These are phyloP conservation scores for Withania somnifera DNA, from an alignment of 305 asterid genomes.

Conservation along the genomic window DNA sequence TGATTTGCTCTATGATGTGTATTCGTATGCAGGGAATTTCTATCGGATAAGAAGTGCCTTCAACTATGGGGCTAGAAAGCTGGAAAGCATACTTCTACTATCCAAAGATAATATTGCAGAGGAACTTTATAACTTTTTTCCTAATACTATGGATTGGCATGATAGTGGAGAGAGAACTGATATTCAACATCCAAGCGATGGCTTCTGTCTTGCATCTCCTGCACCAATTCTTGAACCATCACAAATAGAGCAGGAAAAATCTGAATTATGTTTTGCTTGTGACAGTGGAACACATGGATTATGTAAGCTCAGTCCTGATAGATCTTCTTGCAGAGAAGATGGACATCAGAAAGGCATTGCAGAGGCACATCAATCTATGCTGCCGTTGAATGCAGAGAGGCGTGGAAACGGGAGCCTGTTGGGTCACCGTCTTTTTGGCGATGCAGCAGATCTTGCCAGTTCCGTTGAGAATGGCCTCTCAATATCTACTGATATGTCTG, in stretches of 20 bases:
- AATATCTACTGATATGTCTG: constrained; percentile 17
- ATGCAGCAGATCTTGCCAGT: constrained; percentile 32
- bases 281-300: constrained; percentile 1
- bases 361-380: neutral
- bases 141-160: constrained; percentile 60
- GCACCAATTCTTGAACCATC: constrained; percentile 11
- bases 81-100: constrained; percentile 42
- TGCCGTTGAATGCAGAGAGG: neutral
- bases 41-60: constrained; percentile 84
- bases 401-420: constrained; percentile 2
- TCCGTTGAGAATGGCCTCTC: constrained; percentile 22
- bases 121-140: constrained; percentile 57
- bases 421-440: constrained; percentile 21
- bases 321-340: constrained; percentile 14
- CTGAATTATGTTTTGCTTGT: constrained; percentile 6
- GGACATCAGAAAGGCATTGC: neutral
- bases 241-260: constrained; percentile 9
- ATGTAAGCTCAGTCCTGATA: constrained; percentile 1
- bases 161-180: constrained; percentile 54
- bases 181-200: constrained; percentile 25
- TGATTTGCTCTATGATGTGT: neutral
- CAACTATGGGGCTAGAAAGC: constrained; percentile 70
- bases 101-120: constrained; percentile 32
- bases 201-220: constrained; percentile 12
- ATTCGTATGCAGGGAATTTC: constrained; percentile 46